phyloP scores from a whole-genome alignment of 345 rosid genomes.

The Punica granatum region DNA sequence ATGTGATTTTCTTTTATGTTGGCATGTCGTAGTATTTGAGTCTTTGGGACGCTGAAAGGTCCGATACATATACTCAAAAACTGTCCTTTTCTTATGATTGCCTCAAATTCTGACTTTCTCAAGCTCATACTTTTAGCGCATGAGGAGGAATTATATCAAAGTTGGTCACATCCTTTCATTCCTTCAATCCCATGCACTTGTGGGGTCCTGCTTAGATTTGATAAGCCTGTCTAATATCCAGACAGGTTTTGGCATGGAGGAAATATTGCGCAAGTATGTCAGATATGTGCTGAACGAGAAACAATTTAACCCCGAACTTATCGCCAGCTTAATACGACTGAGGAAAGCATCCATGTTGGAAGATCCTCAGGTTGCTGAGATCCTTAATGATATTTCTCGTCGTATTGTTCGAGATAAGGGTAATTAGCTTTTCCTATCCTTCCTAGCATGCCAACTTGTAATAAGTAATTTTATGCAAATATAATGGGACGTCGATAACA shows the following conservation, averaged over 20 bases:
- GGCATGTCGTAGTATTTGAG: not conserved
- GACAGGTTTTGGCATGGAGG: slow-evolving; percentile 95
- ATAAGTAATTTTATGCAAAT: not conserved
- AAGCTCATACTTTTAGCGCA: not conserved
- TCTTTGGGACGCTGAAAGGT: not conserved
- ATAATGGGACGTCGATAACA: not conserved
- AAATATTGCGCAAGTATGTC: slow-evolving; percentile 78
- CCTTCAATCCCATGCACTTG: not conserved
- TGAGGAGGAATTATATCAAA: not conserved
- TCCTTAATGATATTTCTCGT: slow-evolving; percentile 74
- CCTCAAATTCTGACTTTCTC: not conserved
- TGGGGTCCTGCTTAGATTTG: slow-evolving; percentile 11
- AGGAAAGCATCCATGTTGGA: slow-evolving; percentile 67
- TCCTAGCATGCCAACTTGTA: not conserved
- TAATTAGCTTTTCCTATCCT: slow-evolving; percentile 8
- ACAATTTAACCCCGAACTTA: slow-evolving; percentile 72
- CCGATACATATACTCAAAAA: not conserved
- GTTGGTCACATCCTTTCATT: not conserved
- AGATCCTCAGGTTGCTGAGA: slow-evolving; percentile 60
- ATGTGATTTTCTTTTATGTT: not conserved
- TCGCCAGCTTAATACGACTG: slow-evolving; percentile 58
- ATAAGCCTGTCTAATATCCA: slow-evolving; percentile 33
- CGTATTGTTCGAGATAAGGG: slow-evolving; percentile 85
- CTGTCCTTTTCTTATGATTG: not conserved
- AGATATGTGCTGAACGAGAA: slow-evolving; percentile 86